A percentile compares a stretch with the other conserved stretches of the same genome.
phyloP scores from a whole-genome alignment of 257 asterid species.

The Rauvolfia tetraphylla region DNA sequence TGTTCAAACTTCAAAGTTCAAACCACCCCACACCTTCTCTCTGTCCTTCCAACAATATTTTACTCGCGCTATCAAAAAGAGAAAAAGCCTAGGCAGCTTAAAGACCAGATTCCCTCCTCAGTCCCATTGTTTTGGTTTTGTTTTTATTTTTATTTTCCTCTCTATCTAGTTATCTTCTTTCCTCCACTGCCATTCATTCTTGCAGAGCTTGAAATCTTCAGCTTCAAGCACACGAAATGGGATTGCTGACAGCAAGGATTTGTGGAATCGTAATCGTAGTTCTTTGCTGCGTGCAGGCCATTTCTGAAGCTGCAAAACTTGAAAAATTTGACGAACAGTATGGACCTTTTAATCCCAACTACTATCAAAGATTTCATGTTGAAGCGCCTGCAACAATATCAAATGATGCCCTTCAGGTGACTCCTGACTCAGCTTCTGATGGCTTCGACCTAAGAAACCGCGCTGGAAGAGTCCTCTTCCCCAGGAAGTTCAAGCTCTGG shows the following conservation, averaged over 20 bases:
- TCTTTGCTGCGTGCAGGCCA: slow-evolving; percentile 21
- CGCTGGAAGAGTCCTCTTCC: slow-evolving; percentile 53
- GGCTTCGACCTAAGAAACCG: slow-evolving; percentile 17
- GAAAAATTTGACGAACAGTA: slow-evolving; percentile 5
- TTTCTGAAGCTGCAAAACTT: slow-evolving; percentile 29
- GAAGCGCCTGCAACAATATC: slow-evolving; percentile 31
- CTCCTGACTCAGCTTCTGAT: slow-evolving; percentile 42
- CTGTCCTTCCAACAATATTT: not conserved
- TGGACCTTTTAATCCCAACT: slow-evolving; percentile 27
- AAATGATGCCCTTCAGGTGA: slow-evolving; percentile 61
- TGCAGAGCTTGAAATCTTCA: not conserved
- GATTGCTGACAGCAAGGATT: slow-evolving; percentile 18
- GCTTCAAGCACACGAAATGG: slow-evolving; percentile 34
- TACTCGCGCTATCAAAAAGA: not conserved
- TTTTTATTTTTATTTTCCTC: no score
- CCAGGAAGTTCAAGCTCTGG: slow-evolving; percentile 53
- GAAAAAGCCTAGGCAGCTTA: slow-evolving; percentile 12
- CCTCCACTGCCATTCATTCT: slow-evolving; percentile 10
- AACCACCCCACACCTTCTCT: slow-evolving; percentile 3
- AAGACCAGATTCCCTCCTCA: not conserved
- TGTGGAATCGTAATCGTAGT: slow-evolving; percentile 8
- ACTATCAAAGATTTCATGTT: not conserved
- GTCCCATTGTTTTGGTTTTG: not conserved
- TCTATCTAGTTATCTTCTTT: not conserved
- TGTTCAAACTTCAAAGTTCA: slow-evolving; percentile 9